phyloP scores from a whole-genome alignment of 345 rosid genomes.

The Sapria himalayana region DNA sequence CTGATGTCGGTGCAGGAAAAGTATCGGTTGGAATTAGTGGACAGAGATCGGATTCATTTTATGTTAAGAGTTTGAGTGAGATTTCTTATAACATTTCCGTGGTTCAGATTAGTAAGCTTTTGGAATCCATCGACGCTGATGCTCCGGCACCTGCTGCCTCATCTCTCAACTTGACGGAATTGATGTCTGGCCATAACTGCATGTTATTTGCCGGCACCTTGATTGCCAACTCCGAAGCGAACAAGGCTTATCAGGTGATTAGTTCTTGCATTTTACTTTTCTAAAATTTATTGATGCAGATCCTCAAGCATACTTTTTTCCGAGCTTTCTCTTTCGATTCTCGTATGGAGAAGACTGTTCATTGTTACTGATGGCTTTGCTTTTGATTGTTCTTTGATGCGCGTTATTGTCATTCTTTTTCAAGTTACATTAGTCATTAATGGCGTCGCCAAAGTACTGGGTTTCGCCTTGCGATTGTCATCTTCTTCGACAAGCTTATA shows the following conservation, averaged over 20 bases:
- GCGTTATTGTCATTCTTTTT: no score
- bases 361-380: no score
- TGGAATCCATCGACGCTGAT: slow-evolving; percentile 50
- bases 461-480: no score
- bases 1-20: slow-evolving; percentile 66
- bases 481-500: no score
- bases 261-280: no score
- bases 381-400: no score
- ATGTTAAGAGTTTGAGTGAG: slow-evolving; percentile 60
- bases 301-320: no score
- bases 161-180: slow-evolving; percentile 39
- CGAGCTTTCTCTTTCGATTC: no score
- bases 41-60: slow-evolving; percentile 28
- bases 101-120: slow-evolving; percentile 56
- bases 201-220: slow-evolving; percentile 68
- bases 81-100: slow-evolving; percentile 74
- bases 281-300: no score
- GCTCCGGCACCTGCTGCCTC: slow-evolving; percentile 79
- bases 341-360: no score
- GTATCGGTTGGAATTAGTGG: slow-evolving; percentile 60
- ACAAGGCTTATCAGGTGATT: slow-evolving; percentile 43
- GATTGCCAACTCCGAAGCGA: slow-evolving; percentile 32
- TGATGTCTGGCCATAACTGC: slow-evolving; percentile 88
- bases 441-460: no score
- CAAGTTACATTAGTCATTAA: no score